Base-by-base conservation (phyloP, 2,329 filamentous ascomycete species). In the Aureobasidium sp. region DNA sequence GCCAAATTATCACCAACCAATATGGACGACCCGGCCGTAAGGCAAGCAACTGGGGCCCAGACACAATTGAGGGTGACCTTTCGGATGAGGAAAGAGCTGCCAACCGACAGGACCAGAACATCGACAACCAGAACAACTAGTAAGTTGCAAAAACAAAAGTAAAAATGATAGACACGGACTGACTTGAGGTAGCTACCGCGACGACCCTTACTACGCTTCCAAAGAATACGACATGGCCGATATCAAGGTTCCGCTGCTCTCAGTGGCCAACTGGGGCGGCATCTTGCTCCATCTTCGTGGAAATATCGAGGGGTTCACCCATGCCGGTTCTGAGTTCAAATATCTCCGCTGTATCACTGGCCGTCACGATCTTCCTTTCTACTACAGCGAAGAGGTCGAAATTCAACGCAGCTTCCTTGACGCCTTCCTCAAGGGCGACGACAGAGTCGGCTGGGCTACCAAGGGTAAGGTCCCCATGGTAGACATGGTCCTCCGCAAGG, bases 311-410 rank as follows among this genome's bases (percentile, higher is more conserved):
- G 87, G 86, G 0, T 89, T 81, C 63, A 75, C 74, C 1, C 79
- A 84, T 45, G 85, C 86, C 0, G 84, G 84, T 0, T 88, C 85
- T 0, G 77, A 83, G 64, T 77, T 84, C 65, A 89, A 89, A 70
- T 89, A 86, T 66, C 77, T 89, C 0, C 81, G 86, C 8, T 83
- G 87, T 69, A 86, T 89, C 68, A 84, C 82, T 0, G 87, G 87
- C 1, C 79, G 87, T 0, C 87, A 90, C 65, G 87, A 89, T 66
- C 75, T 89, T 1, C 87, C 87, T 0, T 89, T 89, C 70, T 89
- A 88, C 73, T 88, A 88, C 69, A 71, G 79, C 0, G 83, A 88
- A 51, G 84, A 88, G 65, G 86, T 87, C 0, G 83, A 86, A 63
- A 67, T 89, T 0, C 87, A 89, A 68, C 78, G 77, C 52, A 83